These are phyloP conservation scores for Pichia inconspicua DNA, from an alignment of 1,139 yeast genomes.

Conservation along the genomic window DNA sequence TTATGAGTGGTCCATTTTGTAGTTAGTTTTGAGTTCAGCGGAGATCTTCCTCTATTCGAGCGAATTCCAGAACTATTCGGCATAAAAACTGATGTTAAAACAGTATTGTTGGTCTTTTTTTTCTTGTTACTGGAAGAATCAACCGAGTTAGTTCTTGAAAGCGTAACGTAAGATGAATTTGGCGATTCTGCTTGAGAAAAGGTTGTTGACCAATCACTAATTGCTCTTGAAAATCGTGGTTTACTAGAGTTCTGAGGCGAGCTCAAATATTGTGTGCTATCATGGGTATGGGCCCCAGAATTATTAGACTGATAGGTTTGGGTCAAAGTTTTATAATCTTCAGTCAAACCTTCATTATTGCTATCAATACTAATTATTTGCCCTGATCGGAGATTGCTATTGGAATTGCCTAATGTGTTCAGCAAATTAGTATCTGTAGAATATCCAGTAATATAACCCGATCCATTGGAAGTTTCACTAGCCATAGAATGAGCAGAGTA, in stretches of 20 bases:
- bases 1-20: slow-evolving; percentile 24
- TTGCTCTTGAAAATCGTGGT: slow-evolving; percentile 22
- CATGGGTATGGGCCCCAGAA: not conserved
- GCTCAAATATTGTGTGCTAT: slow-evolving; percentile 3
- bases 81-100: not conserved
- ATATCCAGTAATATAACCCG: slow-evolving; percentile 29
- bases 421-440: slow-evolving; percentile 24
- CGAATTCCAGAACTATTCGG: not conserved
- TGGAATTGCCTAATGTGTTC: not conserved
- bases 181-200: slow-evolving; percentile 27
- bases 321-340: not conserved
- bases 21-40: slow-evolving; percentile 27
- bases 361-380: not conserved
- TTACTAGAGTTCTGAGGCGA: slow-evolving; percentile 12
- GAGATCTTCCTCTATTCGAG: slow-evolving; percentile 29
- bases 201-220: slow-evolving; percentile 27
- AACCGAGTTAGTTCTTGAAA: slow-evolving; percentile 26
- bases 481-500: slow-evolving; percentile 27
- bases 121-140: slow-evolving; percentile 24
- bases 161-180: slow-evolving; percentile 25
- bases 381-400: not conserved
- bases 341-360: not conserved
- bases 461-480: slow-evolving; percentile 29
- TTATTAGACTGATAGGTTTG: not conserved
- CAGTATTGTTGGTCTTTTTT: slow-evolving; percentile 11